Evolutionary conservation across 257 asterid genomes (phyloP).

Genomic region (Solanum appendiculatum): DNA sequence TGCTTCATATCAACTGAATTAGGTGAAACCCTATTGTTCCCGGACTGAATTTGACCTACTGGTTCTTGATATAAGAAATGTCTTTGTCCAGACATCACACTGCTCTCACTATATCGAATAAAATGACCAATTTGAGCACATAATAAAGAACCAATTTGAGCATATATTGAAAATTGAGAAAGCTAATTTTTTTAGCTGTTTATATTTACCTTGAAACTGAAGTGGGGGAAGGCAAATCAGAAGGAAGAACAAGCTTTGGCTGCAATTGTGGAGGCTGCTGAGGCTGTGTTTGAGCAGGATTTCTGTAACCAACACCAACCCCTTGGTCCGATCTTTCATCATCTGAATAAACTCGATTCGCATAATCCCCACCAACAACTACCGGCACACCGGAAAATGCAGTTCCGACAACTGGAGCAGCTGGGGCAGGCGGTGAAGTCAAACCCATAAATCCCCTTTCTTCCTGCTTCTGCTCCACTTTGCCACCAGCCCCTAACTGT

Average conservation of each 20-base stretch:
- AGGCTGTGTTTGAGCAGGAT: constrained; percentile 34
- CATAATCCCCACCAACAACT: constrained; percentile 55
- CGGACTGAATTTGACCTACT: constrained; percentile 41
- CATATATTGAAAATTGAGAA: background rate
- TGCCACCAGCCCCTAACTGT: constrained; percentile 40
- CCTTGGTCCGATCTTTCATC: constrained; percentile 85
- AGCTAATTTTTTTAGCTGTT: background rate
- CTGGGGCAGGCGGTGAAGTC: background rate
- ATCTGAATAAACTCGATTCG: constrained; percentile 37
- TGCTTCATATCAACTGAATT: constrained; percentile 39
- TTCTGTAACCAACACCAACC: constrained; percentile 25
- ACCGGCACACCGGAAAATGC: constrained; percentile 34
- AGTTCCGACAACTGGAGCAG: constrained; percentile 11
- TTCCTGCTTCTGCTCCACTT: constrained; percentile 31
- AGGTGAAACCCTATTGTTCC: constrained; percentile 26
- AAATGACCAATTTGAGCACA: background rate
- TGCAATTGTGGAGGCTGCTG: constrained; percentile 46
- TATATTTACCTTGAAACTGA: constrained; percentile 71
- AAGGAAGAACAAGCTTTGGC: constrained; percentile 33
- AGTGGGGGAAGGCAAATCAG: constrained; percentile 78
- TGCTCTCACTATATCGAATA: constrained; percentile 50
- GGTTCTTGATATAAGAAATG: constrained; percentile 55
- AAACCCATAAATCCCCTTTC: constrained; percentile 23
- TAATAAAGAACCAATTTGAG: background rate
- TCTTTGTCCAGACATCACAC: constrained; percentile 58